Percentiles rank a stretch among this genome's conserved stretches.
Conservation (phyloP, 2,329 filamentous ascomycete species). For the Cercospora brassicicola region DNA sequence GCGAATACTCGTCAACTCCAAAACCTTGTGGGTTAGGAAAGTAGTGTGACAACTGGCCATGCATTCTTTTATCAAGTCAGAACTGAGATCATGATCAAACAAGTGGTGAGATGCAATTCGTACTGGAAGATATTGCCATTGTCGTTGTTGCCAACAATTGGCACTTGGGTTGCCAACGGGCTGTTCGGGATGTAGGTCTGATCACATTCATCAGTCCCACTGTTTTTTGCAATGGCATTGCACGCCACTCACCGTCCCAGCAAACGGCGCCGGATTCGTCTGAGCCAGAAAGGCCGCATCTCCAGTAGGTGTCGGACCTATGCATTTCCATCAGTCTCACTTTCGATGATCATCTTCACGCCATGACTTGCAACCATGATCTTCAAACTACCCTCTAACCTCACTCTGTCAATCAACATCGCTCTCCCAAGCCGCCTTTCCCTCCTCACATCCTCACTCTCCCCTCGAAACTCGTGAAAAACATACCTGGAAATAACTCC, state of each 20-base stretch:
- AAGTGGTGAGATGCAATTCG: neutral
- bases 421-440: too few relatives aligned
- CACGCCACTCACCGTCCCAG: slow-evolving; percentile 41
- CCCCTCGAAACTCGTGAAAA: neutral
- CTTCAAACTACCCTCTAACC: neutral
- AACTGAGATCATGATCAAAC: neutral
- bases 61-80: slow-evolving; percentile 42
- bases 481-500: slow-evolving; percentile 49
- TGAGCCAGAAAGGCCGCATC: slow-evolving; percentile 68
- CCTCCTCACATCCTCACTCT: neutral
- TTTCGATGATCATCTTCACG: neutral
- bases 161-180: slow-evolving; percentile 69
- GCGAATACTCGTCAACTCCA: slow-evolving; percentile 69
- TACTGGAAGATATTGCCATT: slow-evolving; percentile 66
- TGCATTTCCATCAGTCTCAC: neutral
- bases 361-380: neutral
- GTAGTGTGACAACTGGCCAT: slow-evolving; percentile 70
- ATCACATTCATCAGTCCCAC: neutral
- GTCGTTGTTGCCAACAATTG: slow-evolving; percentile 58
- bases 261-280: slow-evolving; percentile 66
- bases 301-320: slow-evolving; percentile 70
- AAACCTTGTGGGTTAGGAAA: slow-evolving; percentile 67
- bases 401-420: neutral
- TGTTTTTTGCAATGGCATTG: neutral
- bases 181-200: slow-evolving; percentile 66